phyloP scores from a whole-genome alignment of 306 rosid genomes.

The Prunus mongolica region DNA sequence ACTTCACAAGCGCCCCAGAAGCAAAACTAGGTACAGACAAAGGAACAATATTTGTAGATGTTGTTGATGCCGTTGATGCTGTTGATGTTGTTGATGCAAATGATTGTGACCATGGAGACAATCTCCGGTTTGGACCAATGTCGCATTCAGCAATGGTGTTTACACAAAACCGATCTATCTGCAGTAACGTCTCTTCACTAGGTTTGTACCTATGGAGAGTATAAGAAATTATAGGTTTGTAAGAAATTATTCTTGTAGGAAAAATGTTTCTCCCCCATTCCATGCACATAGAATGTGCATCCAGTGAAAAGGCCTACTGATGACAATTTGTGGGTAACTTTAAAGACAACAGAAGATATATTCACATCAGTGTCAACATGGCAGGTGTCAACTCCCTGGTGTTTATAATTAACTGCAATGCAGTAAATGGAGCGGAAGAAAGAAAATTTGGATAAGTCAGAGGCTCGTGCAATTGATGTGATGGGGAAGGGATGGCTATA shows the following conservation, averaged over 20 bases:
- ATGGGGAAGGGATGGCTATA: too few species aligned
- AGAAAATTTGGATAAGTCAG: neutral
- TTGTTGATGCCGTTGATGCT: slow-evolving; percentile 7
- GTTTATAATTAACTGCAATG: neutral
- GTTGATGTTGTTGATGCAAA: slow-evolving; percentile 50
- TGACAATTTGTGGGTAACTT: neutral
- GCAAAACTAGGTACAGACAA: slow-evolving; percentile 82
- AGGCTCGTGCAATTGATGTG: neutral
- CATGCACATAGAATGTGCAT: neutral
- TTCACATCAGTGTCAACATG: neutral
- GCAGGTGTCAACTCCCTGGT: neutral
- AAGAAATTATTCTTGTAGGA: slow-evolving; percentile 5
- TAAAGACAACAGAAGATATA: neutral
- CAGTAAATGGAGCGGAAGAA: neutral
- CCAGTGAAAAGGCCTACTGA: neutral
- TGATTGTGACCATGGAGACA: slow-evolving; percentile 56
- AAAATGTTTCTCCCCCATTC: slow-evolving; percentile 11
- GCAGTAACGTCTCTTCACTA: slow-evolving; percentile 81
- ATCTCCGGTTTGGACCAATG: slow-evolving; percentile 51
- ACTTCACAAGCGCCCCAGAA: slow-evolving; percentile 80
- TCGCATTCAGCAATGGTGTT: slow-evolving; percentile 78
- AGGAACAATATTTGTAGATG: slow-evolving; percentile 52
- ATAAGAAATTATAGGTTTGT: slow-evolving; percentile 19
- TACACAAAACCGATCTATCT: slow-evolving; percentile 95
- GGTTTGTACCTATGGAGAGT: slow-evolving; percentile 76